Evolutionary conservation across 2,329 filamentous ascomycete genomes (phyloP).

Genomic region (Trichophyton mentagrophytes): DNA sequence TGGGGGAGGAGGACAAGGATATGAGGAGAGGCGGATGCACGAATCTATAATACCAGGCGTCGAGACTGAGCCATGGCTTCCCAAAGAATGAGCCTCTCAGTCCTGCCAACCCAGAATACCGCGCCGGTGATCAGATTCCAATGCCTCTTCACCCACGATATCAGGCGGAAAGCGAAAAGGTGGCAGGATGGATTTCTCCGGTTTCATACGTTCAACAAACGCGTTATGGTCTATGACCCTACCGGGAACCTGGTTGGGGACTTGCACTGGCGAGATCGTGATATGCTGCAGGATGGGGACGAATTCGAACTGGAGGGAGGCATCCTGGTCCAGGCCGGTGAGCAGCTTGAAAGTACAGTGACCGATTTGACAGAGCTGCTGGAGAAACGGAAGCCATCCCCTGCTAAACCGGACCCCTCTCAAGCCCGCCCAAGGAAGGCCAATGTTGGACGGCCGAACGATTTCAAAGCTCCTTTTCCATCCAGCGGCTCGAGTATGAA

Average conservation of each 20-base stretch:
- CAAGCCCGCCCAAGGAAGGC: slow-evolving; percentile 10
- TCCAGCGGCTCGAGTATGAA: slow-evolving; percentile 34
- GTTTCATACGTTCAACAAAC: slow-evolving; percentile 82
- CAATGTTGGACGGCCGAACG: slow-evolving; percentile 7
- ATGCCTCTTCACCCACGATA: slow-evolving; percentile 77
- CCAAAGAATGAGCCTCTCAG: slow-evolving; percentile 18
- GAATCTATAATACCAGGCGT: background rate
- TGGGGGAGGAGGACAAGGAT: background rate
- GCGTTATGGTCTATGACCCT: slow-evolving; percentile 81
- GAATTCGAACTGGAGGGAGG: slow-evolving; percentile 67
- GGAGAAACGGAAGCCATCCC: slow-evolving; percentile 47
- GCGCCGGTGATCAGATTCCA: slow-evolving; percentile 68
- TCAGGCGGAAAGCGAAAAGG: slow-evolving; percentile 74
- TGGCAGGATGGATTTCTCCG: slow-evolving; percentile 88
- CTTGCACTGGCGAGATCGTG: slow-evolving; percentile 61
- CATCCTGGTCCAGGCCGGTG: slow-evolving; percentile 67
- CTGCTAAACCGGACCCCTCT: background rate
- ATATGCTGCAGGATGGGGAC: slow-evolving; percentile 64
- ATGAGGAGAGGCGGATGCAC: background rate
- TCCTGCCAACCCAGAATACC: slow-evolving; percentile 47
- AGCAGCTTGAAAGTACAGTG: slow-evolving; percentile 57
- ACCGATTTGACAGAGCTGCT: slow-evolving; percentile 68
- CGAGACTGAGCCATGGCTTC: background rate
- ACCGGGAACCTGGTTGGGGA: slow-evolving; percentile 71
- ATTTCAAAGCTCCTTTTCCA: slow-evolving; percentile 16